These are phyloP conservation scores for Camellia granthamiana DNA, from an alignment of 148 eudicot genomes.

Conservation along the genomic window DNA sequence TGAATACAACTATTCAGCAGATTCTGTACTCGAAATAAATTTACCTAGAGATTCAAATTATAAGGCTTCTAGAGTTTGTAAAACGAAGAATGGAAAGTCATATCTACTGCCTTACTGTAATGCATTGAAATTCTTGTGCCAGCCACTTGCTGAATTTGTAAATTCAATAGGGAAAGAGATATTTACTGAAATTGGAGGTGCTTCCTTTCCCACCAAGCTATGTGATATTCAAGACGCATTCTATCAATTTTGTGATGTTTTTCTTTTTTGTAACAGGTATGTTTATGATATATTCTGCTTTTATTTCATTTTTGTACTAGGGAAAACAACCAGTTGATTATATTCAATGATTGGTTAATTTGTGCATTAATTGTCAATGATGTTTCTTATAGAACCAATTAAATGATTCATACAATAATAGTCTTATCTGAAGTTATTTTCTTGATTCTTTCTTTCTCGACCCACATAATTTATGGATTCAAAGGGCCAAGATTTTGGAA, in stretches of 20 bases:
- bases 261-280: constrained; percentile 51
- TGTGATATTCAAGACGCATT: constrained; percentile 41
- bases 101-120: constrained; percentile 39
- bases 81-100: constrained; percentile 21
- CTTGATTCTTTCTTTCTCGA: background rate
- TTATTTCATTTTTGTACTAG: background rate
- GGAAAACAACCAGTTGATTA: background rate
- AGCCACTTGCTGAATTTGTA: constrained; percentile 68
- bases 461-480: background rate
- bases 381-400: background rate
- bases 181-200: constrained; percentile 39
- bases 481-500: background rate
- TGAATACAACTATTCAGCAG: constrained; percentile 10
- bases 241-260: constrained; percentile 46
- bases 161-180: constrained; percentile 49
- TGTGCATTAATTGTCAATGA: background rate
- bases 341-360: background rate
- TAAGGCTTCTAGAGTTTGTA: constrained; percentile 8
- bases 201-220: constrained; percentile 26
- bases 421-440: background rate
- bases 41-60: background rate
- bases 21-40: constrained; percentile 6
- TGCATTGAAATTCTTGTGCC: constrained; percentile 74
- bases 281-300: background rate
- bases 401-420: background rate